Base-by-base conservation (phyloP, 352 stramenopile genomes). In the Blastocystis sp. region DNA sequence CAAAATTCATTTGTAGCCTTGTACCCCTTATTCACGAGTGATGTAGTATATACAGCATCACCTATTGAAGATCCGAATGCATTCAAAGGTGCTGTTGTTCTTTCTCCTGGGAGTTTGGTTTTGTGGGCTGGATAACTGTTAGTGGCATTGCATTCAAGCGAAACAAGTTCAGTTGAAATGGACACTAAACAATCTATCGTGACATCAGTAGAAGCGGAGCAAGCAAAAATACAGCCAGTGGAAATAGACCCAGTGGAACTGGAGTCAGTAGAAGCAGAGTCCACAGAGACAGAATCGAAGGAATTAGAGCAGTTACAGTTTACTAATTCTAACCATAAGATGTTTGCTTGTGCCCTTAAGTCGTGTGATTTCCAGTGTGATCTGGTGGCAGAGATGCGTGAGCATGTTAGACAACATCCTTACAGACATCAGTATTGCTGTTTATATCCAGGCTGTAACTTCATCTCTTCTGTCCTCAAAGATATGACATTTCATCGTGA, bases 361-460 rank as follows among this genome's bases (percentile, higher is more conserved):
- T 19, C 22, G 9, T 84, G 51, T 30, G 30, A 11, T n/a, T 84
- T 66, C 53, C 30, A 66, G 19, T 84, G 73, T 53, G 33, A 64
- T 33, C 37, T 1, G 7, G 48, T 30, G 19, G 33, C 22, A 0
- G 33, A 62, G n/a, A 84, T 84, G 73, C 17, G 30, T 44, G 73
- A 66, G 33, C 73, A 84, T 57, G 48, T 66, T 57, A 37, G 56
- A 19, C 27, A 42, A n/a, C 73, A 84, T 30, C 54, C 51, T 4
- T 35, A 5, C 17, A 66, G 30, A 35, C 17, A 33, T 22, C 37
- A 6, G 1, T 84, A 44, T 51, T 51, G 73, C 11, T 84, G 73
- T 68, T 15, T 84, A 5, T 64, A 84, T 68, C 73, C 73, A 24
- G 73, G 73, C 7, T 84, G 73, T 27, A 30, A 54, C 53, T 84